These are phyloP conservation scores for Stephania cephalantha DNA, from an alignment of 164 flowering plant species.

Conservation along the genomic window DNA sequence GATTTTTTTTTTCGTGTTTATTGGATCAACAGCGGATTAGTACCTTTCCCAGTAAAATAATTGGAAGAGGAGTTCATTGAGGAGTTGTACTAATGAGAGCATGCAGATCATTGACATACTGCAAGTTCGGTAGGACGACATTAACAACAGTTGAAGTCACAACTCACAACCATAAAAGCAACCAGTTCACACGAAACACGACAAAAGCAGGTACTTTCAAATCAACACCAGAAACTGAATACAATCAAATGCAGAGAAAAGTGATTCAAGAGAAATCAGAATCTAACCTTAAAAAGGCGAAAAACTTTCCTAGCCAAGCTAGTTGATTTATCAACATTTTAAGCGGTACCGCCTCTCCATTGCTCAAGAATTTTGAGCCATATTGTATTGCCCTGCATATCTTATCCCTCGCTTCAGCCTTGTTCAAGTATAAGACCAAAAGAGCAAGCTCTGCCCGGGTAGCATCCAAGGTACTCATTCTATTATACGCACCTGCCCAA, in stretches of 20 bases:
- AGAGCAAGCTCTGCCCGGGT: slow-evolving; percentile 92
- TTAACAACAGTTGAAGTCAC: neutral
- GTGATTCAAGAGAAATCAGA: neutral
- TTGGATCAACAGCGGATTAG: neutral
- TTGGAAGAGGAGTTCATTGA: slow-evolving; percentile 88
- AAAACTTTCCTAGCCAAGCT: slow-evolving; percentile 96
- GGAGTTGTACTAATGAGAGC: slow-evolving; percentile 81
- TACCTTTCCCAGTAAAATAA: slow-evolving; percentile 91
- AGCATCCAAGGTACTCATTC: slow-evolving; percentile 73
- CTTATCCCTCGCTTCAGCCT: slow-evolving; percentile 99
- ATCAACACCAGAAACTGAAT: neutral
- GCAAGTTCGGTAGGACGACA: slow-evolving; percentile 22
- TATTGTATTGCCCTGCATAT: slow-evolving; percentile 97
- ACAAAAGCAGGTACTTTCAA: neutral
- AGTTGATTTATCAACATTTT: slow-evolving; percentile 89
- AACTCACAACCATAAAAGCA: neutral
- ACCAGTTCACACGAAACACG: neutral
- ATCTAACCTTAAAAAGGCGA: slow-evolving; percentile 88
- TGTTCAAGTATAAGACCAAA: slow-evolving; percentile 75
- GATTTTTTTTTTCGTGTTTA: neutral
- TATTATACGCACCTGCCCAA: slow-evolving; percentile 17
- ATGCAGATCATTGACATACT: slow-evolving; percentile 97
- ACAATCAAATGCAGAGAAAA: neutral
- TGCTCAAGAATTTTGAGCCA: slow-evolving; percentile 91
- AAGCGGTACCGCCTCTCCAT: slow-evolving; percentile 93